Conservation (phyloP, 306 rosid genomes). For the Sicyos baderoa region DNA sequence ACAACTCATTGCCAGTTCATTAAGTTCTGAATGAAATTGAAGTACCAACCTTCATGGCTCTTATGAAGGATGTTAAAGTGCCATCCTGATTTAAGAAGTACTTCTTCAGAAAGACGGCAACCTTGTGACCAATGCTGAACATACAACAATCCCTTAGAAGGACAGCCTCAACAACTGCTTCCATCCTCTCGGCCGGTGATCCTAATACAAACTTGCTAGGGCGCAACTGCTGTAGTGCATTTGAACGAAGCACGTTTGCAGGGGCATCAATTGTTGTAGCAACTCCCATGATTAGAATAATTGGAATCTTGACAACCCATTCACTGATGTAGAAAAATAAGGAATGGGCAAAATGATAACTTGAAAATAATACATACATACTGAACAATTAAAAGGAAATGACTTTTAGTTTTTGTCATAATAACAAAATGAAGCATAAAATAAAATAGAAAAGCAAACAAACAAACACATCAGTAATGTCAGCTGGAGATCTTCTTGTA, state of each 20-base stretch:
- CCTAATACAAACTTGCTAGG: constrained; percentile 52
- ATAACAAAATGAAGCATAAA: constrained; percentile 17
- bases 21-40: constrained; percentile 13
- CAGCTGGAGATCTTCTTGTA: constrained; percentile 3
- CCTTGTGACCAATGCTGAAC: constrained; percentile 68
- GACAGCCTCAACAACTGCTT: constrained; percentile 80
- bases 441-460: neutral
- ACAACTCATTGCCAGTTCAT: neutral
- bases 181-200: constrained; percentile 79
- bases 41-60: constrained; percentile 78
- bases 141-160: constrained; percentile 58
- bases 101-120: constrained; percentile 66
- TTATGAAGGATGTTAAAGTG: constrained; percentile 69
- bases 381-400: constrained; percentile 14
- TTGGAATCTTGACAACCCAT: constrained; percentile 78
- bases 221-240: constrained; percentile 63
- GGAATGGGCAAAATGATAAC: constrained; percentile 18
- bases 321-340: constrained; percentile 45
- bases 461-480: neutral
- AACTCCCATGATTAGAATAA: constrained; percentile 79
- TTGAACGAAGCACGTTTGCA: constrained; percentile 51
- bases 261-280: constrained; percentile 73
- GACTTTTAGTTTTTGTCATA: neutral
- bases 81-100: constrained; percentile 89
- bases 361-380: constrained; percentile 14